Percentiles rank a stretch among this genome's conserved stretches.
These are phyloP conservation scores for Phytophthora citrophthora DNA, from an alignment of 352 stramenopile species.

Conservation along the genomic window DNA sequence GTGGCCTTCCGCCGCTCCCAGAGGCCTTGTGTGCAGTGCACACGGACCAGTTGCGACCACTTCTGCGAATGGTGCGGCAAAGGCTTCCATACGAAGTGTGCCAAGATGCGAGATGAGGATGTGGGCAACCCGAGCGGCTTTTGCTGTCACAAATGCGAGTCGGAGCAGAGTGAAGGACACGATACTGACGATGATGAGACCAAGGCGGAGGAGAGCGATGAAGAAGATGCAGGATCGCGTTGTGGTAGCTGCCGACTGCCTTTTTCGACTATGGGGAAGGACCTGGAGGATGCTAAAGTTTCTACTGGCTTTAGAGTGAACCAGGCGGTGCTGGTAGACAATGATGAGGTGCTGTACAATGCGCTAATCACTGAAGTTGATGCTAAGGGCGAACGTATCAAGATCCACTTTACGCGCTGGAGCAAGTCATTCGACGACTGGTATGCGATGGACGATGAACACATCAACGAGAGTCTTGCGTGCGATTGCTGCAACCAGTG, in stretches of 20 bases:
- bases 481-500: slow-evolving; percentile 90
- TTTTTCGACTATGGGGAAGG: slow-evolving; percentile 50
- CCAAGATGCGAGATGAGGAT: slow-evolving; percentile 54
- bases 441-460: slow-evolving; percentile 91
- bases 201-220: slow-evolving; percentile 39
- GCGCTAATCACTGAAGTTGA: slow-evolving; percentile 87
- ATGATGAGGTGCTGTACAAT: slow-evolving; percentile 89
- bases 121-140: slow-evolving; percentile 64
- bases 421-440: slow-evolving; percentile 90
- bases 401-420: slow-evolving; percentile 89
- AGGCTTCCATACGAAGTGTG: slow-evolving; percentile 81
- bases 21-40: slow-evolving; percentile 71
- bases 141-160: slow-evolving; percentile 77
- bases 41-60: slow-evolving; percentile 65
- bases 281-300: slow-evolving; percentile 28
- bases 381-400: slow-evolving; percentile 69
- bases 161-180: slow-evolving; percentile 62
- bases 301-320: slow-evolving; percentile 72
- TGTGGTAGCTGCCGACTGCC: slow-evolving; percentile 70
- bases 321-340: slow-evolving; percentile 86
- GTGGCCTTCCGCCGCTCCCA: slow-evolving; percentile 73
- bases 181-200: slow-evolving; percentile 56
- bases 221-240: slow-evolving; percentile 65
- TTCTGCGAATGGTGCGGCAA: slow-evolving; percentile 90
- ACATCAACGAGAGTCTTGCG: slow-evolving; percentile 88